phyloP scores from a whole-genome alignment of 2,329 filamentous ascomycete species.

The Cyphellophora europaea region DNA sequence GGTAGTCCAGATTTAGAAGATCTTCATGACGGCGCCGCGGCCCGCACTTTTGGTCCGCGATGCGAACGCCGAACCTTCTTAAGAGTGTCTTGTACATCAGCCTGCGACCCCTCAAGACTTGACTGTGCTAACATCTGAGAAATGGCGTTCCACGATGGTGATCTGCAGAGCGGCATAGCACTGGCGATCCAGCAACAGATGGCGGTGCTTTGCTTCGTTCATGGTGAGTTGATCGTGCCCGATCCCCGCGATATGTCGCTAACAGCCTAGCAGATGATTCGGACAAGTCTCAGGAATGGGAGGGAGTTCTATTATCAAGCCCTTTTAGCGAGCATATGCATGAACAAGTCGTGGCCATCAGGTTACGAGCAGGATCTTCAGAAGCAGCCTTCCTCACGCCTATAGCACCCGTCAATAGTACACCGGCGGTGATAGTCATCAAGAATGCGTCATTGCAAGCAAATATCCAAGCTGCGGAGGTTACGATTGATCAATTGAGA shows the following conservation, averaged over 20 bases:
- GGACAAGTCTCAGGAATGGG: conserved; percentile 63
- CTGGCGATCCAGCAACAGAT: conserved; percentile 66
- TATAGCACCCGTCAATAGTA: conserved; percentile 69
- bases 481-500: conserved; percentile 57
- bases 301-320: conserved; percentile 30
- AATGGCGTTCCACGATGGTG: conserved; percentile 78
- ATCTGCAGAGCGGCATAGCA: conserved; percentile 70
- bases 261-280: conserved; percentile 62
- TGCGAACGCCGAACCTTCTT: no score
- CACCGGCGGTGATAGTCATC: conserved; percentile 73
- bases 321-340: conserved; percentile 28
- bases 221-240: no score
- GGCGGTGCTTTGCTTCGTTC: conserved; percentile 76
- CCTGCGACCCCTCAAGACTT: no score
- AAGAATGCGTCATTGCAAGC: conserved; percentile 69
- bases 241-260: no score
- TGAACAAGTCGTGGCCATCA: conserved; percentile 58
- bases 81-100: no score
- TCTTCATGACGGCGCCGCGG: no score
- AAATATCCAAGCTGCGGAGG: conserved; percentile 55
- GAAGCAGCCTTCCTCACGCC: conserved; percentile 75
- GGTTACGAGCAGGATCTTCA: conserved; percentile 61
- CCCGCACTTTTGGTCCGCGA: no score
- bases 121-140: no score
- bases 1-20: no score